Evolutionary conservation across 176 grass and related monocot genomes (phyloP), one percentile per base, ranked within the genome.

Genomic region (Thinopyrum elongatum): DNA sequence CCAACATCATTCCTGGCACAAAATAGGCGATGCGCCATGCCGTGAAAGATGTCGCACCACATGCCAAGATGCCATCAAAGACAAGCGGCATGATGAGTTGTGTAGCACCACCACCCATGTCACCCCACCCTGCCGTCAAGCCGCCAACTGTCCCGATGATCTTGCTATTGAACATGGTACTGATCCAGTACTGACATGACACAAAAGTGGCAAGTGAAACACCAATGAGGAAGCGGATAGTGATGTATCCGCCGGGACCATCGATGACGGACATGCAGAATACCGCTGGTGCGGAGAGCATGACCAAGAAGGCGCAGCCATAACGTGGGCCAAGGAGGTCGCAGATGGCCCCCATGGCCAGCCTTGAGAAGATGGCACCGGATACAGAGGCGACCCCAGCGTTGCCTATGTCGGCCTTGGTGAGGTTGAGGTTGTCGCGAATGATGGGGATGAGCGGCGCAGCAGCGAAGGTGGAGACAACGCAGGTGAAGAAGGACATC

Each of bases 31-130:
- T 11, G 21, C 93, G 82, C 95, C 95, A 98, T 0, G 95, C 95
- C 0, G 82, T 84, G 84, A 98, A 98, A 0, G 91, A 65, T 3
- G 91, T 79, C 1, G 89, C 87, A 28, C 95, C 95, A 59, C 87
- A 85, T 55, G 82, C 84, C 57, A 79, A 84, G 28, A 98, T 93
- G 34, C 39, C 49, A 26, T 98, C 93, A 76, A 93, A 95, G 8
- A 58, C 19, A 0, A 58, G 55, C 9, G 55, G 55, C 55, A 58
- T 58, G 7, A 58, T 58, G 16, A 97, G 90, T 31, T 97, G 95
- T 66, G 95, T 97, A 13, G 95, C 92, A 47, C 95, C 92, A 29
- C 95, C 95, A 36, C 95, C 92, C 92, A 97, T 94, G 88, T 97
- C 89, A 0, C 92, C 95, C 95, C 95, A 97, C 0, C 95, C 95